phyloP scores from a whole-genome alignment of 768 basidiomycete genomes.

The Boletales sp. region DNA sequence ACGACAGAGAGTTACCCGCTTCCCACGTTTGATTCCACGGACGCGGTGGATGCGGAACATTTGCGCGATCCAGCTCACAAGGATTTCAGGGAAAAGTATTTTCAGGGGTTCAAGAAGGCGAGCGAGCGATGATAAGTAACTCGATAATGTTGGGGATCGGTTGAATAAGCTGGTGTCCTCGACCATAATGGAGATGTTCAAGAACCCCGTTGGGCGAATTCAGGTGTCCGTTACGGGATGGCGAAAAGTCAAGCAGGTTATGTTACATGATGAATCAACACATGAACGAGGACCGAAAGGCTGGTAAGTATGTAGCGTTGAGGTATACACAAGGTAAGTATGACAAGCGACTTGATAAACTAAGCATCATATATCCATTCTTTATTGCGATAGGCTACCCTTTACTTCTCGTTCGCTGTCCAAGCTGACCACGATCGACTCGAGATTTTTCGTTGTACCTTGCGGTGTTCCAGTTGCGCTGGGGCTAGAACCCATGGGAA shows the following conservation, averaged over 20 bases:
- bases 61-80: slow-evolving; percentile 76
- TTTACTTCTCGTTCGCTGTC: neutral
- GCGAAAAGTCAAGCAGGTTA: neutral
- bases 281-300: too few relatives aligned
- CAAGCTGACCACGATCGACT: neutral
- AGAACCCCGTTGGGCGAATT: too few relatives aligned
- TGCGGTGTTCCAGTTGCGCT: neutral
- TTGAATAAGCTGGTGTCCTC: too few relatives aligned
- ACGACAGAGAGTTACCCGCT: slow-evolving; percentile 42
- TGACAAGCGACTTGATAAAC: too few relatives aligned
- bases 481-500: neutral
- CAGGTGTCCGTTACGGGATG: too few relatives aligned
- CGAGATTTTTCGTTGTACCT: neutral
- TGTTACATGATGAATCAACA: neutral
- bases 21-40: slow-evolving; percentile 48
- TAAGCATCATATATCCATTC: neutral
- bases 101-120: slow-evolving; percentile 68
- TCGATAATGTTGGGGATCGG: too few relatives aligned
- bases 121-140: slow-evolving; percentile 4
- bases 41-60: slow-evolving; percentile 3
- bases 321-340: too few relatives aligned
- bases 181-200: too few relatives aligned
- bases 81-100: slow-evolving; percentile 87
- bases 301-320: too few relatives aligned
- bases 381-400: neutral